These are phyloP conservation scores for Xenosphaeropsis pyriputrescens DNA, from an alignment of 2,329 filamentous ascomycete species.

Conservation along the genomic window DNA sequence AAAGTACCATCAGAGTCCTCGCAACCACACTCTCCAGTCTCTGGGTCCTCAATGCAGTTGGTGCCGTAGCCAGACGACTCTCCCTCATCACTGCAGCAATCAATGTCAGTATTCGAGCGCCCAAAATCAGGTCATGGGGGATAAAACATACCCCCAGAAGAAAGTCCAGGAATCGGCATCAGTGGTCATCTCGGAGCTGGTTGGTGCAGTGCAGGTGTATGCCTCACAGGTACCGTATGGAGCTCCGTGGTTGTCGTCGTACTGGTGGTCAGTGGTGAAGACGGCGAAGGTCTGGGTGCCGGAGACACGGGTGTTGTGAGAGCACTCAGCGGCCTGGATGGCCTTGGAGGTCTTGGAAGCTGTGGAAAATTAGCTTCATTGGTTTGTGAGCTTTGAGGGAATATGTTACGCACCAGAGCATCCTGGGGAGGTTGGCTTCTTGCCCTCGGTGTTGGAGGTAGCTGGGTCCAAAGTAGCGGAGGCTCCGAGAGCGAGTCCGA, in stretches of 20 bases:
- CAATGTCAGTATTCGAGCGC: not conserved
- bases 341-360: conserved; percentile 19
- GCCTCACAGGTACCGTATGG: conserved; percentile 31
- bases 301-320: conserved; percentile 21
- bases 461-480: conserved; percentile 18
- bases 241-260: conserved; percentile 24
- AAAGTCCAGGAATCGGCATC: conserved; percentile 26
- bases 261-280: conserved; percentile 26
- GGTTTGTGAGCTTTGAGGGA: not conserved
- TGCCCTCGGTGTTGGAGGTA: conserved; percentile 21
- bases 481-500: no score
- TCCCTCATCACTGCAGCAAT: conserved; percentile 14
- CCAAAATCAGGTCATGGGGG: no score
- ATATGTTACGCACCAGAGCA: conserved; percentile 13
- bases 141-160: conserved; percentile 18
- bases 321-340: conserved; percentile 23
- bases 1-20: no score
- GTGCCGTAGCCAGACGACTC: conserved; percentile 17
- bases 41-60: conserved; percentile 22
- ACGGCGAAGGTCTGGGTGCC: conserved; percentile 21
- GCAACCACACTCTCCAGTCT: no score
- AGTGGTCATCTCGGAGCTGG: conserved; percentile 15
- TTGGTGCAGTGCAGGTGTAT: conserved; percentile 23
- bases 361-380: conserved; percentile 3
- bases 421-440: conserved; percentile 10